These are phyloP conservation scores for Przewalskia tangutica DNA, from an alignment of 257 asterid species.

Conservation along the genomic window DNA sequence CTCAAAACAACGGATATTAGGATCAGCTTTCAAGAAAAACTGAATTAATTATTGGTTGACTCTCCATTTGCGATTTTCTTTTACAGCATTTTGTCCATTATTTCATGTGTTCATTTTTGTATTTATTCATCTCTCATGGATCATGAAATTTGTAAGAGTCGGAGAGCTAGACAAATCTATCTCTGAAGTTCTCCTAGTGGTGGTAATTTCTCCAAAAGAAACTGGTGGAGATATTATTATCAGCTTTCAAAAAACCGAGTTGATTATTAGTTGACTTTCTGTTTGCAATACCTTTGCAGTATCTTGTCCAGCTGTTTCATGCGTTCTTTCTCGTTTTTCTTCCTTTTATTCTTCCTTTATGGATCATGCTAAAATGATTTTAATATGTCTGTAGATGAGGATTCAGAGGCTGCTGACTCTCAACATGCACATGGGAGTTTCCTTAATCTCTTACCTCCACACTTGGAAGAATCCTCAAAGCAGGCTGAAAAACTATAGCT, in stretches of 20 bases:
- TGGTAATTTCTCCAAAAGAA: background rate
- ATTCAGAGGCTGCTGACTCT: slow-evolving; percentile 44
- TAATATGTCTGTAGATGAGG: slow-evolving; percentile 42
- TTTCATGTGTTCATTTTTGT: background rate
- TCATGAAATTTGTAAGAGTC: background rate
- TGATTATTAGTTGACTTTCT: background rate
- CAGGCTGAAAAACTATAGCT: slow-evolving; percentile 31
- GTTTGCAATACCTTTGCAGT: background rate
- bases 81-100: background rate
- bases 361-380: background rate
- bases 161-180: background rate
- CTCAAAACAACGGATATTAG: background rate
- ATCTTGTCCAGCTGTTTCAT: background rate
- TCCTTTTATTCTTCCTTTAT: background rate
- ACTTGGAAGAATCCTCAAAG: slow-evolving; percentile 40
- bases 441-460: slow-evolving; percentile 57
- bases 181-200: background rate
- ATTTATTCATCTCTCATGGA: background rate
- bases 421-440: slow-evolving; percentile 74
- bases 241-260: background rate
- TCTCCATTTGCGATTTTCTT: background rate
- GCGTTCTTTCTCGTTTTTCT: background rate
- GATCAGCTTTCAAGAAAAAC: background rate
- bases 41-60: background rate
- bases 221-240: background rate